Conservation (phyloP, 495 filamentous ascomycete species). For the Talaromyces liani region DNA sequence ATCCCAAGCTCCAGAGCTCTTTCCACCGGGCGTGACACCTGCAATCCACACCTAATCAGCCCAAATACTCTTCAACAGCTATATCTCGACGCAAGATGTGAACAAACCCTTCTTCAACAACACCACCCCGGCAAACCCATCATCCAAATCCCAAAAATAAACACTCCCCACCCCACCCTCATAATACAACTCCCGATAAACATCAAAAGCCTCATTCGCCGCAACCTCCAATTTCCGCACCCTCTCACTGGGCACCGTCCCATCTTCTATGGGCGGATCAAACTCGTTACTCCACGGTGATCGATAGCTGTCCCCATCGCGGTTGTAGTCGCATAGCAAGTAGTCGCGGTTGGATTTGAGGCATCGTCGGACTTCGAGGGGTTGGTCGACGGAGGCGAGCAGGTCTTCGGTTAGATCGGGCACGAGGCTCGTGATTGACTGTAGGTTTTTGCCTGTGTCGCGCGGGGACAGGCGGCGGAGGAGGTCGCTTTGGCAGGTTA, state of each 20-base stretch:
- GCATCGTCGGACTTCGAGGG: slow-evolving; percentile 79
- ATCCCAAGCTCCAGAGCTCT: slow-evolving; percentile 85
- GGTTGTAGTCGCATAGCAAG: slow-evolving; percentile 98
- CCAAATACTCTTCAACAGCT: not conserved
- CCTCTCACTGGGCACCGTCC: slow-evolving; percentile 72
- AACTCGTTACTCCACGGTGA: slow-evolving; percentile 99
- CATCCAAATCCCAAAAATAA: slow-evolving; percentile 98
- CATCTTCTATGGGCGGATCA: slow-evolving; percentile 75
- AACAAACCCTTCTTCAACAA: slow-evolving; percentile 81
- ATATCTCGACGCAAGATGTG: not conserved
- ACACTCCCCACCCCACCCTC: slow-evolving; percentile 92
- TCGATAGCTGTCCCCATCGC: slow-evolving; percentile 93
- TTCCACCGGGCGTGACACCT: slow-evolving; percentile 59
- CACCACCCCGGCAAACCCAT: slow-evolving; percentile 95
- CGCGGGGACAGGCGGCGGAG: slow-evolving; percentile 96
- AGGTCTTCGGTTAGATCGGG: slow-evolving; percentile 95
- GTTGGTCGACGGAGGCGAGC: slow-evolving; percentile 93
- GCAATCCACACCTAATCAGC: not conserved
- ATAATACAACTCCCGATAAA: slow-evolving; percentile 96
- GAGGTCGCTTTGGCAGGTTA: slow-evolving; percentile 62
- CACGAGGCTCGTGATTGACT: slow-evolving; percentile 73
- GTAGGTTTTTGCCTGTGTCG: slow-evolving; percentile 76
- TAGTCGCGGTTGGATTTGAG: slow-evolving; percentile 87
- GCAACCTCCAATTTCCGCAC: slow-evolving; percentile 89
- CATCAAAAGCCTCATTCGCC: slow-evolving; percentile 93